Evolutionary conservation across 2,329 filamentous ascomycete genomes (phyloP).

Genomic region (Sporothrix schenckii): DNA sequence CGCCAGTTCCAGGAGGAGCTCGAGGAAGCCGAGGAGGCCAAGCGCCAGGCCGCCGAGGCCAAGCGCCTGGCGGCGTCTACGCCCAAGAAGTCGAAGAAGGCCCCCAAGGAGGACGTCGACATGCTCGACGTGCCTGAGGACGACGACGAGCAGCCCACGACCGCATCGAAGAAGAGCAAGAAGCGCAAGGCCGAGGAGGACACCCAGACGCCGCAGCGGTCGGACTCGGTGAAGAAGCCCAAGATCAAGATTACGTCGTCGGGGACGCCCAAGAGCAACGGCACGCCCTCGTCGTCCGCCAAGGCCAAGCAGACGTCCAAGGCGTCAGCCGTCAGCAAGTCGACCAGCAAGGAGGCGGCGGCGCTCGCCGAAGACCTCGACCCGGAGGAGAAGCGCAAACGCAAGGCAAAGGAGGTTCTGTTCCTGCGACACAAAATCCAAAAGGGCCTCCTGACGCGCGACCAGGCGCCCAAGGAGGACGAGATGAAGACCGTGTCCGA

Average conservation of each 20-base stretch:
- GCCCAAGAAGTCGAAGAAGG: constrained; percentile 55
- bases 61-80: constrained; percentile 47
- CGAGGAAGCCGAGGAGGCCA: constrained; percentile 58
- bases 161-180: constrained; percentile 59
- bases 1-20: constrained; percentile 68
- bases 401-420: constrained; percentile 76
- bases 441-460: constrained; percentile 85
- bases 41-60: constrained; percentile 45
- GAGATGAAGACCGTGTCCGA: constrained; percentile 80
- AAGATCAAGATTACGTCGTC: constrained; percentile 65
- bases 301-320: constrained; percentile 31
- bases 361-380: constrained; percentile 60
- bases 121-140: constrained; percentile 61
- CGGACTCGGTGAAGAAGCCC: constrained; percentile 68
- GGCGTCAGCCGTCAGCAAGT: constrained; percentile 24
- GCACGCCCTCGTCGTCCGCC: constrained; percentile 56
- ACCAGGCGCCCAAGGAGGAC: constrained; percentile 81
- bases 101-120: constrained; percentile 63
- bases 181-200: constrained; percentile 88
- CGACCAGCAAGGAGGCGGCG: constrained; percentile 44
- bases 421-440: constrained; percentile 94
- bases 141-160: constrained; percentile 49
- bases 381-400: constrained; percentile 59
- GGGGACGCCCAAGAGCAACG: constrained; percentile 52
- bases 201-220: constrained; percentile 42